Evolutionary conservation across 2,329 filamentous ascomycete genomes (phyloP).

Genomic region (Harringtonia lauricola): DNA sequence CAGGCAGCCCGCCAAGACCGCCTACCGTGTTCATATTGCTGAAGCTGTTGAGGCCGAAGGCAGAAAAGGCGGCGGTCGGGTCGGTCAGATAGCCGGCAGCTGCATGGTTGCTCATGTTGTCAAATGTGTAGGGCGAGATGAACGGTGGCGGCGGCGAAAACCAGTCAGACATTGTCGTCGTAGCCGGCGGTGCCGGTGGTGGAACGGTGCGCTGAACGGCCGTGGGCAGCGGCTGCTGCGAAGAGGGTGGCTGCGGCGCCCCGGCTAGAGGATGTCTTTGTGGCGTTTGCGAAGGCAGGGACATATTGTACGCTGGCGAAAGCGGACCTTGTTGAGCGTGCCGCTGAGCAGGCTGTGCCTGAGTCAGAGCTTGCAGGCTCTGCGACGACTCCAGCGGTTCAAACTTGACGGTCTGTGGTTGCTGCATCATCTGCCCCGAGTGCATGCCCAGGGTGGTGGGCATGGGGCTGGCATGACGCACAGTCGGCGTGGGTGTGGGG

Average conservation of each 20-base stretch:
- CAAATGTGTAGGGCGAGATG: slow-evolving; percentile 40
- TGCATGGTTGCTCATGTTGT: slow-evolving; percentile 19
- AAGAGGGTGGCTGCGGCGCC: background rate
- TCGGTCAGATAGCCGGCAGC: slow-evolving; percentile 16
- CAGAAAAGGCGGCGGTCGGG: slow-evolving; percentile 13
- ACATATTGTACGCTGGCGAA: background rate
- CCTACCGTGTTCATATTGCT: slow-evolving; percentile 5
- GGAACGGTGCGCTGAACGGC: background rate
- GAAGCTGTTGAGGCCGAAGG: slow-evolving; percentile 12
- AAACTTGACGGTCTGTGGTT: slow-evolving; percentile 12
- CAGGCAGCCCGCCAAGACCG: slow-evolving; percentile 4
- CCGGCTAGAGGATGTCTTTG: background rate
- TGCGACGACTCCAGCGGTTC: slow-evolving; percentile 12
- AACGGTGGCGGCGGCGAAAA: slow-evolving; percentile 41
- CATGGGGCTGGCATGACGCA: slow-evolving; percentile 18
- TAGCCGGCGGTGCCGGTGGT: slow-evolving; percentile 14
- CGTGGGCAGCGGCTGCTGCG: background rate
- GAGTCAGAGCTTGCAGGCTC: background rate
- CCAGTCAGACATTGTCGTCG: slow-evolving; percentile 28
- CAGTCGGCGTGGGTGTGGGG: slow-evolving; percentile 23
- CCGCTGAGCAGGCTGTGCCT: slow-evolving; percentile 1
- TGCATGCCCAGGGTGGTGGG: slow-evolving; percentile 8
- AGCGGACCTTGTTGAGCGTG: background rate
- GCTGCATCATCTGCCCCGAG: no score
- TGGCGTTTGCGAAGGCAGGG: background rate